Evolutionary conservation across 495 filamentous ascomycete species (phyloP).

Genomic region (Neurospora hispaniola): DNA sequence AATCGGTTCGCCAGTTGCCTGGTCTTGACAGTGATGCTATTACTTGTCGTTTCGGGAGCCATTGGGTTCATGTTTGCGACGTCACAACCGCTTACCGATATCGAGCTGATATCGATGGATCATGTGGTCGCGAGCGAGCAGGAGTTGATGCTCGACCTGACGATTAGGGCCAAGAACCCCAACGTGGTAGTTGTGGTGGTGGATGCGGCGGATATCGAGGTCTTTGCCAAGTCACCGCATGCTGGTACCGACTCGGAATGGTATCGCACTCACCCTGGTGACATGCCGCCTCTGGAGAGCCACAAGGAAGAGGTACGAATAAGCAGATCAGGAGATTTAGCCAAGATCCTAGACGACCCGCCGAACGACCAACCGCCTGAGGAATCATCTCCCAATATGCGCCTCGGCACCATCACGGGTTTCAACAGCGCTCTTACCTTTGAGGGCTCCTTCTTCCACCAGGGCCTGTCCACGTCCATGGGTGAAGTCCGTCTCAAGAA

Average conservation of each 20-base stretch:
- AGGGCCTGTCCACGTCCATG: conserved; percentile 51
- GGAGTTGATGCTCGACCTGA: conserved; percentile 89
- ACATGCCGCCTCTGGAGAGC: conserved; percentile 18
- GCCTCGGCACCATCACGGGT: conserved; percentile 72
- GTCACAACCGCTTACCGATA: conserved; percentile 73
- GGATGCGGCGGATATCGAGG: conserved; percentile 72
- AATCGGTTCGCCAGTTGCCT: conserved; percentile 71
- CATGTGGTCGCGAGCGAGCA: conserved; percentile 90
- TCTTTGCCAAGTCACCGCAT: conserved; percentile 87
- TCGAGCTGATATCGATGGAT: conserved; percentile 64
- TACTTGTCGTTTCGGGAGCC: conserved; percentile 67
- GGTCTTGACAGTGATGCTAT: conserved; percentile 60
- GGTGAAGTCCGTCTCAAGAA: conserved; percentile 72
- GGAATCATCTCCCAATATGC: conserved; percentile 67
- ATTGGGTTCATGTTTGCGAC: conserved; percentile 82
- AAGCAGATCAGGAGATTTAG: conserved; percentile 2
- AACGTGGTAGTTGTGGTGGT: conserved; percentile 82
- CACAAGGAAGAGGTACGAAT: conserved; percentile 4
- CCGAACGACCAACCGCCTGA: conserved; percentile 49
- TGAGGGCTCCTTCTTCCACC: conserved; percentile 74
- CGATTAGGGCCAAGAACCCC: conserved; percentile 81
- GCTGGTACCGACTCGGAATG: conserved; percentile 64
- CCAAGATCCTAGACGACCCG: conserved; percentile 32
- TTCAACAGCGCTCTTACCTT: conserved; percentile 85
- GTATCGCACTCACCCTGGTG: conserved; percentile 47